Evolutionary conservation across 257 asterid species (phyloP).

Genomic region (Mentha longifolia): DNA sequence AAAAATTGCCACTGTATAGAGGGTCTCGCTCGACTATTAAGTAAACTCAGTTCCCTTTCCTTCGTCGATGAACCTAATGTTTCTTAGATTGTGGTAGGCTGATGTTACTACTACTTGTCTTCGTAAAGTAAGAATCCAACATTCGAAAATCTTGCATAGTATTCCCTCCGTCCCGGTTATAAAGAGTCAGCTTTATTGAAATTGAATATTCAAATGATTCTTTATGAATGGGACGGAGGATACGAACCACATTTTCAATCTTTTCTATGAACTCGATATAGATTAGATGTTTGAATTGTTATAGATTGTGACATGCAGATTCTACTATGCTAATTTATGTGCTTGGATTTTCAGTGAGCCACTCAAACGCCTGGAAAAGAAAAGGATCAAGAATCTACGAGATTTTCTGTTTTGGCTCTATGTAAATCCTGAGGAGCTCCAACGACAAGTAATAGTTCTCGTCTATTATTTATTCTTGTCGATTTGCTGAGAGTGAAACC

Average conservation of each 20-base stretch:
- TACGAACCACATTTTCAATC: not conserved
- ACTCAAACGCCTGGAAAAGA: constrained; percentile 24
- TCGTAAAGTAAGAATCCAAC: no score
- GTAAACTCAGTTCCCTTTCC: no score
- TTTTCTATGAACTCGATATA: constrained; percentile 3
- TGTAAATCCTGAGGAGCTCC: constrained; percentile 40
- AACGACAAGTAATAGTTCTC: constrained; percentile 28
- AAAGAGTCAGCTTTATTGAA: no score
- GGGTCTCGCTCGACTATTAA: no score
- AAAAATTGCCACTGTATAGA: no score
- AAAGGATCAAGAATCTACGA: constrained; percentile 30
- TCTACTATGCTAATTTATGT: not conserved
- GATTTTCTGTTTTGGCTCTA: constrained; percentile 47
- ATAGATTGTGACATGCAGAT: constrained; percentile 6
- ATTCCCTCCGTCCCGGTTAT: no score
- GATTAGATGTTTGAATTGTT: not conserved
- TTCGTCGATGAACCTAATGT: no score
- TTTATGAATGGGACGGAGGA: no score
- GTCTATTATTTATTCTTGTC: constrained; percentile 10
- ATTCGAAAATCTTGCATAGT: no score
- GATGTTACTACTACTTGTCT: no score
- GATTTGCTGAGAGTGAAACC: not conserved
- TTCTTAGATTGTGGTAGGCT: no score
- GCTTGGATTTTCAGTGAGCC: constrained; percentile 3
- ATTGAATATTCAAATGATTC: no score